Base-by-base conservation (phyloP, 306 rosid species). In the Fagus crenata region DNA sequence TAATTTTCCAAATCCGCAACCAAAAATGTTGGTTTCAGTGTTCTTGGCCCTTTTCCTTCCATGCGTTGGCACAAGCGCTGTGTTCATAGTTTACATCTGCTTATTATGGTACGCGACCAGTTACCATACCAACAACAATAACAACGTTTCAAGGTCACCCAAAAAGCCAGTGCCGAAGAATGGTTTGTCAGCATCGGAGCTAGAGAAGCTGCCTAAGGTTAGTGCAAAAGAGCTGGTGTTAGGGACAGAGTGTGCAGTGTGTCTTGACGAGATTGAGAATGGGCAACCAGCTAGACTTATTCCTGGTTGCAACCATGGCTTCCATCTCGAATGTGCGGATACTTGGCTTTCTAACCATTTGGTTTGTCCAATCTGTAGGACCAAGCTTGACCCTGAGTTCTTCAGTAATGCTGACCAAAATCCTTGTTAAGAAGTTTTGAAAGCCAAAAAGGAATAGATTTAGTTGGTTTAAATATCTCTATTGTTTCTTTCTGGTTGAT, bases 251-350 rank as follows among this genome's bases (percentile, higher is more conserved):
- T 91, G 97, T 79, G 91, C 92, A 49, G 92, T 91, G 2, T 91
- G 97, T 65, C 92, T 91, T 3, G 93, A 91, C 55, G 91, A 86
- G 35, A 91, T 91, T 53, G 89, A 82, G 59, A 71, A 41, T 9
- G 93, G 82, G 36, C 93, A 91, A 85, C 91, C 78, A 71, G 93
- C 83, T 59, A 83, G 92, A 53, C 80, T 91, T 53, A 78, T 91
- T 35, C 97, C 97, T 13, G 90, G 89, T 79, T 91, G 97, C 80
- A 88, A 89, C 73, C 97, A 89, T 49, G 91, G 87, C 7, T 91
- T 91, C 65, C 97, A 91, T 79, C 73, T 88, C 6, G 58, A 87
- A 15, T 89, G 97, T 49, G 93, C 91, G 33, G 97, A 89, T 59
- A 78, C 91, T 8, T 91, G 97, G 97, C 92, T 91, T 36, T 91